Base-by-base conservation (phyloP, 192 early-diverging fungal species). In the Umbelopsis isabellina region DNA sequence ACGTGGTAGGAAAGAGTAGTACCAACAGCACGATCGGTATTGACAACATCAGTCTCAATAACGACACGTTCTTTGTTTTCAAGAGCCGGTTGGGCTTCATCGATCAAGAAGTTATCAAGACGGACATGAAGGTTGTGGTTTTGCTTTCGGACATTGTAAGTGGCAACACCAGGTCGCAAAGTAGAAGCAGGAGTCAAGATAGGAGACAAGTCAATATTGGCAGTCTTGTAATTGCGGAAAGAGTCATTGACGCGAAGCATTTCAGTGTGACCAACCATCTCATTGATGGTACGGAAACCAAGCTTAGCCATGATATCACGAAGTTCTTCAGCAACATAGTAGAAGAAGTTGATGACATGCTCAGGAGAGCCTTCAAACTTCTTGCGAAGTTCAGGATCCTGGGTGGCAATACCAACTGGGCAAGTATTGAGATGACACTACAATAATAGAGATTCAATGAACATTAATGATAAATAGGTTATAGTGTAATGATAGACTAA, bases 271-370 rank as follows among this genome's bases (percentile, higher is more conserved):
- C 97, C 97, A 58, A 99, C 96, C 95, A 99, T 95, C 73, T 98
- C 96, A 74, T 94, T 89, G 69, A 99, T 89, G 18, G 91, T 90
- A 73, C 94, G 92, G 88, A 93, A 91, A 47, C 97, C 97, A 33
- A 99, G 92, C 65, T 84, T 83, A 25, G 97, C 95, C 97, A 99
- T 99, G 77, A 97, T 90, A 27, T 83, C 79, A 65, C 97, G 92
- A 72, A 91, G 78, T 71, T 99, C 96, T 77, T 99, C 97, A 27
- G 95, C 94, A 72, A 99, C 85, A 78, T 96, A 99, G 87, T 90
- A 89, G 89, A 99, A 99, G 86, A 99, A 99, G 85, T 99, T 98
- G 75, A 99, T 84, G 21, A 99, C 95, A 67, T 99, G 89, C 78
- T 99, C 97, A n/a, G 97, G 96, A 65, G 84, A 81, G 21, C 97